Evolutionary conservation across 495 filamentous ascomycete genomes (phyloP), one percentile per base, ranked within the genome.

Genomic region (Glonium stellatum): DNA sequence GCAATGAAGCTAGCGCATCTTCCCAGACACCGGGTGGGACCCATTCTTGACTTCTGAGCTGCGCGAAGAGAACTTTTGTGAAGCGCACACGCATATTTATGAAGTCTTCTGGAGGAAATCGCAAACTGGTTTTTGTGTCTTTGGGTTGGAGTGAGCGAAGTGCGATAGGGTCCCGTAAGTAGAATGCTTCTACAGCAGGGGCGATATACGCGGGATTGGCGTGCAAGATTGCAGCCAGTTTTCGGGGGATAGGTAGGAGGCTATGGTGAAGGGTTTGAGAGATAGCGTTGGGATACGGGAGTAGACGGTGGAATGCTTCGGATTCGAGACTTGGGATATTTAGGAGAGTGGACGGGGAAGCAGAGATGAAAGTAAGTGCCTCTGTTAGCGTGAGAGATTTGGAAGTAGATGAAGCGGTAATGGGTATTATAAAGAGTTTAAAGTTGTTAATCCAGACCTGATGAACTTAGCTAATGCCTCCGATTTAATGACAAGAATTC

Each of bases 41-140:
- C 63, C 96, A 98, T n/a, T 83, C 79, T 71, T 98, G 93, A n/a
- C 87, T 87, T 64, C 87, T 89, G 15, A 97, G 74, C 67, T 98
- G 93, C 21, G 95, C 95, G 73, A 86, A 97, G 36, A 95, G 85
- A 1, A 92, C 83, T 69, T 86, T 88, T 0, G 92, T 96, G 70
- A 97, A 95, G 19, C 80, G 82, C 5, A 88, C 79, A 56, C 84
- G 87, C 23, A 92, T 78, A 0, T 82, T 86, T 21, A 97, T 88
- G 36, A 91, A 79, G 67, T 97, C 93, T 42, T 76, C 71, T 0
- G 90, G 89, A 4, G 83, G 80, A 67, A 98, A 95, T 1, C 59
- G 58, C 12, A 86, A 73, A n/a, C 53, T 31, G 4, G 11, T 56
- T 15, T 67, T 68, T 10, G 70, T 31, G 18, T 77, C 73, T 31